A percentile compares a stretch with the other conserved stretches of the same genome.
These are phyloP conservation scores for Saturnispora quitensis DNA, from an alignment of 805 yeast genomes.

Conservation along the genomic window DNA sequence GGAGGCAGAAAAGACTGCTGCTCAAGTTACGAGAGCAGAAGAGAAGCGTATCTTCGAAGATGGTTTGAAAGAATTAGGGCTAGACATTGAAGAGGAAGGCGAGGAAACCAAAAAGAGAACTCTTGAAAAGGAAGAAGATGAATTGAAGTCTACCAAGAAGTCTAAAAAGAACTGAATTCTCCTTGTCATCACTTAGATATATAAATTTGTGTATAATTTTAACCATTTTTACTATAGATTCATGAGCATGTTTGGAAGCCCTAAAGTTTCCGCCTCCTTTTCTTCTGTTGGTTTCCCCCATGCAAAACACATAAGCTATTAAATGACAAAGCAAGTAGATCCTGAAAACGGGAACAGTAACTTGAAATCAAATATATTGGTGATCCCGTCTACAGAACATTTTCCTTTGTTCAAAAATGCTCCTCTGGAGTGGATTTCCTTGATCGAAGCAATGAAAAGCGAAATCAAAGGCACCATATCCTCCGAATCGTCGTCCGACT, in stretches of 20 bases:
- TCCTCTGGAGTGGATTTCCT: slow-evolving; percentile 1
- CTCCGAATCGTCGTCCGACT: not conserved
- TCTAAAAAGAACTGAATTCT: not conserved
- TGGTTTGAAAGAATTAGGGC: slow-evolving; percentile 74
- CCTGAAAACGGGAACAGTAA: not conserved
- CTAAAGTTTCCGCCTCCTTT: not conserved
- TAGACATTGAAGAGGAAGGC: slow-evolving; percentile 61
- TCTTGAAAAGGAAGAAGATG: not conserved
- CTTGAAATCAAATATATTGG: not conserved
- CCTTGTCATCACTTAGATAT: not conserved
- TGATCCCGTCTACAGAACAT: slow-evolving; percentile 2
- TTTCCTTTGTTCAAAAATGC: slow-evolving; percentile 1
- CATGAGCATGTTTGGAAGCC: not conserved
- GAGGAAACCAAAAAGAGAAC: slow-evolving; percentile 30
- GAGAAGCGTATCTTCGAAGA: slow-evolving; percentile 51
- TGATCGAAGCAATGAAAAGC: not conserved
- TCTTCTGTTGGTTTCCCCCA: not conserved
- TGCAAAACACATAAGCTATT: not conserved
- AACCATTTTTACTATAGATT: not conserved
- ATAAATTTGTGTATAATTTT: not conserved
- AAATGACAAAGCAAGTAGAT: not conserved
- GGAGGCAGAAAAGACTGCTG: slow-evolving; percentile 29
- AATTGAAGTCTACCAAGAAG: not conserved
- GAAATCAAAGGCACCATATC: not conserved
- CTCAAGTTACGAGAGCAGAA: slow-evolving; percentile 10